Conservation (phyloP, 306 rosid species). For the Dalbergia cochinchinensis region DNA sequence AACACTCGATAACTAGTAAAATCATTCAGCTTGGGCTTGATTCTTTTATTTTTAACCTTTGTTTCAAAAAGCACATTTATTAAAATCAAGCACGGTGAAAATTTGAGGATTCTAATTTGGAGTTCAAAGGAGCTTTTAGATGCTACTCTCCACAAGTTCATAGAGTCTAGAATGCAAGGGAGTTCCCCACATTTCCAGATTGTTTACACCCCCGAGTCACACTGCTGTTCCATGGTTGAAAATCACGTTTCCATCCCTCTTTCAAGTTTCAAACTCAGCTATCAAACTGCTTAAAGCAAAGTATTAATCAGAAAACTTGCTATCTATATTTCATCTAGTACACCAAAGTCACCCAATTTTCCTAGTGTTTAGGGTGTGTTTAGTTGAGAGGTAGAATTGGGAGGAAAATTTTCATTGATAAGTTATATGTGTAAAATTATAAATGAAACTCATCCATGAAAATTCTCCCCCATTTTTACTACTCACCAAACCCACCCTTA, state of each 20-base stretch:
- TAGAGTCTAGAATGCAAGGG: background rate
- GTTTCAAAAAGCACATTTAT: background rate
- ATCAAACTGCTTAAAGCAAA: background rate
- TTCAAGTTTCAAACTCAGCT: conserved; percentile 19
- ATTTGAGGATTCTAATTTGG: background rate
- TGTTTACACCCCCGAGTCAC: background rate
- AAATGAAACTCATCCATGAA: too few species aligned
- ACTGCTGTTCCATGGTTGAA: background rate
- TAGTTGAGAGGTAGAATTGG: too few species aligned
- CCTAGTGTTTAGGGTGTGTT: background rate
- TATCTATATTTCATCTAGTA: background rate
- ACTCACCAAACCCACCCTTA: too few species aligned
- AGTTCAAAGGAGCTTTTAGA: too few species aligned
- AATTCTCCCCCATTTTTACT: too few species aligned
- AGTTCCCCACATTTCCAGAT: background rate
- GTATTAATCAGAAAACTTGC: background rate
- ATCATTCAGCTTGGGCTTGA: too few species aligned
- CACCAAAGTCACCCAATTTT: conserved; percentile 2
- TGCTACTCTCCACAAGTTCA: background rate
- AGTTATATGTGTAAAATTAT: too few species aligned
- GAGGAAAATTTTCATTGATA: too few species aligned
- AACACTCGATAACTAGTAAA: too few species aligned
- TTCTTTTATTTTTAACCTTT: background rate
- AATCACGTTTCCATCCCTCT: background rate
- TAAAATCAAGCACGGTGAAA: background rate